A percentile compares a stretch with the other conserved stretches of the same genome.
These are phyloP conservation scores for Phytophthora hybrid DNA, from an alignment of 352 stramenopile species.

Conservation along the genomic window DNA sequence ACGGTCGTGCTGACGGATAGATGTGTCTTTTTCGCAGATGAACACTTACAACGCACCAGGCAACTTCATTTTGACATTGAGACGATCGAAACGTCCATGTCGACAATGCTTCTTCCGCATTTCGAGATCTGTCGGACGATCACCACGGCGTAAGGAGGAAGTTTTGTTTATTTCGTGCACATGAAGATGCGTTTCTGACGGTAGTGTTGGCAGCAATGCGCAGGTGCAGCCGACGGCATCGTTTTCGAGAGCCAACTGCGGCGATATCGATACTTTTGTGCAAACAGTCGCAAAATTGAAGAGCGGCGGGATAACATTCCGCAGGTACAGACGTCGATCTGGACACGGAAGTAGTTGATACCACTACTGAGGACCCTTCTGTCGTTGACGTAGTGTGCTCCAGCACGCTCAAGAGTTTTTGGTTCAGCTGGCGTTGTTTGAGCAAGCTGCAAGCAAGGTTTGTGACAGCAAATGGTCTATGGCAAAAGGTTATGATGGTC, in stretches of 20 bases:
- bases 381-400: constrained; percentile 36
- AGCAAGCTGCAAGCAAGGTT: constrained; percentile 59
- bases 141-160: constrained; percentile 50
- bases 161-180: not conserved
- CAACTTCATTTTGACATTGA: constrained; percentile 52
- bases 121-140: constrained; percentile 69
- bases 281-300: constrained; percentile 40
- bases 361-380: not conserved
- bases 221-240: constrained; percentile 34
- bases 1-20: not conserved
- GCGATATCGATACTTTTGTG: constrained; percentile 50
- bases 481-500: not conserved
- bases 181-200: not conserved
- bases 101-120: constrained; percentile 59
- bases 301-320: constrained; percentile 30
- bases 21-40: constrained; percentile 31
- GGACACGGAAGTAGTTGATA: not conserved
- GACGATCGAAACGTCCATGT: constrained; percentile 57
- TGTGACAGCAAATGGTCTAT: not conserved
- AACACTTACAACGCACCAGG: constrained; percentile 39
- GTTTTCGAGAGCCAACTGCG: constrained; percentile 41
- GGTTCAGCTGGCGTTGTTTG: constrained; percentile 52
- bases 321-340: constrained; percentile 27
- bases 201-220: constrained; percentile 45
- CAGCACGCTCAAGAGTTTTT: constrained; percentile 42